phyloP scores from a whole-genome alignment of 257 asterid species.

The Solanum chaucha region DNA sequence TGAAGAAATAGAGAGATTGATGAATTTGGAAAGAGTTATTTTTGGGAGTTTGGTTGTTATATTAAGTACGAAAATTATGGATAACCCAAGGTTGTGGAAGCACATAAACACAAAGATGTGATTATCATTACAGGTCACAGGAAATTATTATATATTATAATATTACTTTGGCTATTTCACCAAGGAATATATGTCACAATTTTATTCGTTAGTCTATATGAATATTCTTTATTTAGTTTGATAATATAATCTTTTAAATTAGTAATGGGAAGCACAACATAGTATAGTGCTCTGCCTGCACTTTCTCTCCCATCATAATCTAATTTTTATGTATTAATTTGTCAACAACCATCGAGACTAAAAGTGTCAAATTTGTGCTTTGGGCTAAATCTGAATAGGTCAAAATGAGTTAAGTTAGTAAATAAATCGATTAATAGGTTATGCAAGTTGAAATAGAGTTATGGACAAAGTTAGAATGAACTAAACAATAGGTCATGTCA shows the following conservation, averaged over 20 bases:
- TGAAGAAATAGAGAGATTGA: neutral
- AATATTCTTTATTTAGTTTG: neutral
- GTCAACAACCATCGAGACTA: neutral
- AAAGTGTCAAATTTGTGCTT: neutral
- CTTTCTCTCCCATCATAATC: neutral
- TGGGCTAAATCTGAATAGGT: neutral
- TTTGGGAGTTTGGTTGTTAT: neutral
- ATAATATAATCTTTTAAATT: neutral
- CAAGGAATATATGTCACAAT: neutral
- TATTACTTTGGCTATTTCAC: neutral
- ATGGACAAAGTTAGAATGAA: no score
- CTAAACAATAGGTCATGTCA: no score
- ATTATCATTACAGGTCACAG: neutral
- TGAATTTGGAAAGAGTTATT: slow-evolving; percentile 1
- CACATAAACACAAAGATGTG: neutral
- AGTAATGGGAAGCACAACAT: neutral
- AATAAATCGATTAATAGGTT: neutral
- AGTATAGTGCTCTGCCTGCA: neutral
- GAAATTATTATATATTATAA: neutral
- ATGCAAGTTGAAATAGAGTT: no score
- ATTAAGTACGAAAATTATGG: neutral
- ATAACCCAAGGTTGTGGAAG: neutral
- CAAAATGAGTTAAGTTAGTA: no score
- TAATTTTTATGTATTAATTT: neutral
- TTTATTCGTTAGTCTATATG: neutral